Percentiles rank a stretch among this genome's conserved stretches.
Evolutionary conservation across 1,139 yeast species (phyloP).

Genomic region (Blastobotrys raffinosifermentans): DNA sequence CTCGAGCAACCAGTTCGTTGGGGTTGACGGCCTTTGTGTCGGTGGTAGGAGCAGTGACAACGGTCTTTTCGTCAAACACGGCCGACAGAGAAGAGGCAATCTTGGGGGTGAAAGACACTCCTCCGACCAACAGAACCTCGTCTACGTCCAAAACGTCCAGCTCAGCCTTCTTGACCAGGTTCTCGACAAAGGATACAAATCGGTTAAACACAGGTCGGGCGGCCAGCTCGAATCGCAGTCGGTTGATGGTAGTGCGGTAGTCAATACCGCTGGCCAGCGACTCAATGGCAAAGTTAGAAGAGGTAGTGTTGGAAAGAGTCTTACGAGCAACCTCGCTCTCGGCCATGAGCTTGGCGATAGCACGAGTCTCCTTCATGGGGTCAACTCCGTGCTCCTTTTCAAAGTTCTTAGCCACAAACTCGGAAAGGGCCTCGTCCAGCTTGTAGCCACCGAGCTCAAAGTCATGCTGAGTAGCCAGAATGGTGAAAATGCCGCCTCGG

Average conservation of each 20-base stretch:
- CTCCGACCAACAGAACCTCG: slow-evolving; percentile 91
- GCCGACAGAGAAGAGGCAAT: slow-evolving; percentile 67
- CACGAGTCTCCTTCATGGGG: slow-evolving; percentile 76
- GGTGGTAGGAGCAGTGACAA: slow-evolving; percentile 67
- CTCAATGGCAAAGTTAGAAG: slow-evolving; percentile 91
- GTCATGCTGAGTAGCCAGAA: slow-evolving; percentile 82
- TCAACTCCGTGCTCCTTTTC: slow-evolving; percentile 79
- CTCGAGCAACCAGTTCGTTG: slow-evolving; percentile 84
- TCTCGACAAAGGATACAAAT: slow-evolving; percentile 71
- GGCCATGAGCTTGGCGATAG: slow-evolving; percentile 80
- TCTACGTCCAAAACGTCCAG: slow-evolving; percentile 82
- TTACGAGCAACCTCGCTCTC: slow-evolving; percentile 84
- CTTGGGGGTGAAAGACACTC: slow-evolving; percentile 89
- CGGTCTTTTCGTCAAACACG: slow-evolving; percentile 68
- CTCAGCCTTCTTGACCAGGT: slow-evolving; percentile 72
- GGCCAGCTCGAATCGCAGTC: slow-evolving; percentile 87
- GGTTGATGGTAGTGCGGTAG: slow-evolving; percentile 87
- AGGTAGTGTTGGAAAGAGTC: slow-evolving; percentile 84
- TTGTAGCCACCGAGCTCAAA: slow-evolving; percentile 80
- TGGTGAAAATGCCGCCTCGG: slow-evolving; percentile 89
- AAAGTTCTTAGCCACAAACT: slow-evolving; percentile 87
- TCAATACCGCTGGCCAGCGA: slow-evolving; percentile 92
- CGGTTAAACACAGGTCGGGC: slow-evolving; percentile 72
- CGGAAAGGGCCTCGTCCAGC: slow-evolving; percentile 74
- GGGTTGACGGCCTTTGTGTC: slow-evolving; percentile 81